Evolutionary conservation across 345 rosid genomes (phyloP).

Genomic region (Litchi chinensis): DNA sequence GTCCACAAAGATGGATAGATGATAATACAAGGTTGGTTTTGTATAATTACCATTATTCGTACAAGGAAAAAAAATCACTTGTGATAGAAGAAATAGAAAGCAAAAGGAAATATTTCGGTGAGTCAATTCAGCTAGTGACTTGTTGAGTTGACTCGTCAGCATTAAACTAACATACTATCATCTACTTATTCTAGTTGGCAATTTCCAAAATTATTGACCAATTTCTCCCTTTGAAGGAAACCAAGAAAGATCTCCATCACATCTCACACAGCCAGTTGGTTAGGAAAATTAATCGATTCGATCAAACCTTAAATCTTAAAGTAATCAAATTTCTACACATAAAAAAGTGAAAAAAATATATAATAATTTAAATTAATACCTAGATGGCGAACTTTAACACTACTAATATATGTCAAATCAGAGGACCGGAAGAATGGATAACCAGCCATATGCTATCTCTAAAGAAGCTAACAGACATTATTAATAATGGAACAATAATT

Average conservation of each 20-base stretch:
- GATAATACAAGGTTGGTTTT: not conserved
- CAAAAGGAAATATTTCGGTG: not conserved
- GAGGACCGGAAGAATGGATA: not conserved
- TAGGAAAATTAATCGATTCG: not conserved
- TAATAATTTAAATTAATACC: not conserved
- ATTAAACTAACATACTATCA: not conserved
- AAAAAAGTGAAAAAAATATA: not conserved
- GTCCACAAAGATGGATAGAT: not conserved
- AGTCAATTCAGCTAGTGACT: not conserved
- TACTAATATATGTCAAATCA: slow-evolving; percentile 7
- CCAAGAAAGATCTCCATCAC: not conserved
- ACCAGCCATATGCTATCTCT: slow-evolving; percentile 14
- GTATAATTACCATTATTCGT: not conserved
- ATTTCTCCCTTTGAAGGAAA: not conserved
- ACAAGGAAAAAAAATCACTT: not conserved
- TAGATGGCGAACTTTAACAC: not conserved
- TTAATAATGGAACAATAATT: slow-evolving; percentile 4
- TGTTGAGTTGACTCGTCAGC: not conserved
- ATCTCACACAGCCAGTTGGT: not conserved
- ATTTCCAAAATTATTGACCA: not conserved
- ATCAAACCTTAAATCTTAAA: not conserved
- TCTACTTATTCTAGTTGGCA: not conserved
- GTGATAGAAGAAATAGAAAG: not conserved
- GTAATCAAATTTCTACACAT: not conserved
- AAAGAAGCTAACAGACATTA: not conserved